Conservation (phyloP, 495 filamentous ascomycete genomes). For the Penicillium lividum region DNA sequence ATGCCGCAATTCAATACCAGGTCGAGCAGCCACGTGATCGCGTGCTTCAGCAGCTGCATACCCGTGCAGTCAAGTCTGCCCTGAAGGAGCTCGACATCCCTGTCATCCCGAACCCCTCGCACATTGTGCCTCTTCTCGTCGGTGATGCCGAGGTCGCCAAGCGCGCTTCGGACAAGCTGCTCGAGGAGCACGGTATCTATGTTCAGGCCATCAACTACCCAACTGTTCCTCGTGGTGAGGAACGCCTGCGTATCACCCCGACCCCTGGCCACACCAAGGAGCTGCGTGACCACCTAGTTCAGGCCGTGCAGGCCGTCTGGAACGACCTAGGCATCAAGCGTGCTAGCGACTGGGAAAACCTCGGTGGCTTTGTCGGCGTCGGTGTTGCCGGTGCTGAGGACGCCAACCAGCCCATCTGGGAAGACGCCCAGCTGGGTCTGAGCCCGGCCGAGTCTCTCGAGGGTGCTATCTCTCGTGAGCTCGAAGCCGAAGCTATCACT, state of each 20-base stretch:
- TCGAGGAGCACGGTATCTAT: constrained; percentile 88
- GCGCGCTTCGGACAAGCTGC: constrained; percentile 81
- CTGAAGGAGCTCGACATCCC: constrained; percentile 80
- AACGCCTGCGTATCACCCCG: constrained; percentile 91
- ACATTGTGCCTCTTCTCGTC: constrained; percentile 93
- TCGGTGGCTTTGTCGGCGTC: constrained; percentile 93
- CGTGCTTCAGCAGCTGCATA: constrained; percentile 91
- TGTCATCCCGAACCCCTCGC: constrained; percentile 96
- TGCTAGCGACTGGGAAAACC: constrained; percentile 82
- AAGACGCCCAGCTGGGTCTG: constrained; percentile 79
- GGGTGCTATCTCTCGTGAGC: constrained; percentile 40
- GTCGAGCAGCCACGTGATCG: constrained; percentile 77
- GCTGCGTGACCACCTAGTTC: constrained; percentile 81
- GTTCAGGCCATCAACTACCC: constrained; percentile 99
- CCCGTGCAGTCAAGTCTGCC: constrained; percentile 82
- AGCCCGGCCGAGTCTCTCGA: constrained; percentile 43
- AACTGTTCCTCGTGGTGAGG: constrained; percentile 93
- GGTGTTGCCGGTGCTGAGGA: constrained; percentile 64
- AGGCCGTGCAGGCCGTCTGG: constrained; percentile 86
- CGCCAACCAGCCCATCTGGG: constrained; percentile 75
- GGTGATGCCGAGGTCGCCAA: constrained; percentile 94
- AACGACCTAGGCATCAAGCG: constrained; percentile 83
- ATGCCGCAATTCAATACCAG: constrained; percentile 91
- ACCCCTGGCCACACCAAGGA: constrained; percentile 87
- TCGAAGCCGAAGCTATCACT: constrained; percentile 26